These are phyloP conservation scores for Mycena maculata DNA, from an alignment of 768 basidiomycete species.

Conservation along the genomic window DNA sequence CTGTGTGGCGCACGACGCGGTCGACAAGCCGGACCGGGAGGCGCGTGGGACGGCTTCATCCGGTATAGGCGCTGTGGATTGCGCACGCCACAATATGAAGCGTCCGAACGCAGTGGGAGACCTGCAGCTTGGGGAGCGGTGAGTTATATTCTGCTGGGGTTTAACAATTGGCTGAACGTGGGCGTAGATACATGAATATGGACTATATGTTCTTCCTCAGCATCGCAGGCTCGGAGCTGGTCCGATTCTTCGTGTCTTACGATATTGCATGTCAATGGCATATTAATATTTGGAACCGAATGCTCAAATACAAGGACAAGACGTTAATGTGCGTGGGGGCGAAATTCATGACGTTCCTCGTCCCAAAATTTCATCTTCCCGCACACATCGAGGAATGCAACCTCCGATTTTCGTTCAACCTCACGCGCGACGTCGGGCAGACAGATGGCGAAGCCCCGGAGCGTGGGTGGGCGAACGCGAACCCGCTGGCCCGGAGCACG, in stretches of 20 bases:
- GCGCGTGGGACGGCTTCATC: no score
- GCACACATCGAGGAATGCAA: conserved; percentile 37
- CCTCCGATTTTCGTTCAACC: conserved; percentile 37
- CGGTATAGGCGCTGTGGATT: no score
- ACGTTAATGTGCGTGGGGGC: no score
- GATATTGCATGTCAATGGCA: conserved; percentile 38
- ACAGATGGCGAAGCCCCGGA: conserved; percentile 47
- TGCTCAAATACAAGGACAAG: conserved; percentile 2
- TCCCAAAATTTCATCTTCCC: conserved; percentile 43
- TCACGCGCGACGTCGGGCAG: conserved; percentile 46
- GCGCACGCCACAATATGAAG: no score
- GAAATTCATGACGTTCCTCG: conserved; percentile 26
- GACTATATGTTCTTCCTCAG: neutral
- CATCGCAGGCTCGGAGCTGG: neutral
- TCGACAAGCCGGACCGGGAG: no score
- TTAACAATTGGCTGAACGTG: no score
- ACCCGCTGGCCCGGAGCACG: conserved; percentile 46
- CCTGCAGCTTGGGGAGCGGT: neutral
- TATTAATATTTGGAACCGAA: conserved; percentile 29
- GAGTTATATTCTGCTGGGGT: neutral
- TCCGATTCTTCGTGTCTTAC: conserved; percentile 34
- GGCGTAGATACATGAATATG: no score
- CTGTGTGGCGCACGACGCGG: neutral
- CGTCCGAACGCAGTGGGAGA: neutral
- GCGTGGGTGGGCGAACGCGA: conserved; percentile 46